These are phyloP conservation scores for Teunomyces atbi DNA, from an alignment of 805 yeast species.

Conservation along the genomic window DNA sequence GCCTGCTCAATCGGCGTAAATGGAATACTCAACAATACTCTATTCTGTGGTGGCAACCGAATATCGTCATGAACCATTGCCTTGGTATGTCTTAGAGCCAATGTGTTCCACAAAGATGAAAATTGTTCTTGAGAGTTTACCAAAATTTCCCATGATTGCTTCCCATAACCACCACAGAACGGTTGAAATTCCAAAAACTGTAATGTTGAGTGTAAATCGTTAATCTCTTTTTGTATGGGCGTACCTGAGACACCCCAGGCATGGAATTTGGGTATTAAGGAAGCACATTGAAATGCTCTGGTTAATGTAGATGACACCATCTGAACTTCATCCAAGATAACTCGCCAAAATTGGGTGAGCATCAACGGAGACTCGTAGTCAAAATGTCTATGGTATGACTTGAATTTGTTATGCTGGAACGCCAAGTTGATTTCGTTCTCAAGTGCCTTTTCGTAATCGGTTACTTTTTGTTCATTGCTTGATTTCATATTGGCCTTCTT, in stretches of 20 bases:
- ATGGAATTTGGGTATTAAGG: constrained; percentile 77
- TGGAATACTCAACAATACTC: constrained; percentile 67
- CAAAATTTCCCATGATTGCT: constrained; percentile 39
- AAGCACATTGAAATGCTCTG: constrained; percentile 76
- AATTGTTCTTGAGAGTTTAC: constrained; percentile 25
- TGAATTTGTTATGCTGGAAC: constrained; percentile 24
- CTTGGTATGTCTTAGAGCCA: constrained; percentile 80
- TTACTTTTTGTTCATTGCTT: constrained; percentile 18
- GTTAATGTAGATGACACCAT: constrained; percentile 76
- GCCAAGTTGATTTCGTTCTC: constrained; percentile 33
- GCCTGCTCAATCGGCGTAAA: constrained; percentile 84
- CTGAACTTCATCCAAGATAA: constrained; percentile 91
- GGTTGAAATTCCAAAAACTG: constrained; percentile 69
- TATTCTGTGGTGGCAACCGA: constrained; percentile 71
- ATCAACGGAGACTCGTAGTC: constrained; percentile 82
- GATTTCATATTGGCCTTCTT: constrained; percentile 24
- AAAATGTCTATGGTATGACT: constrained; percentile 18
- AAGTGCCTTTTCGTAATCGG: constrained; percentile 32
- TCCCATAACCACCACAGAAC: constrained; percentile 46
- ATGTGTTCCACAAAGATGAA: constrained; percentile 45
- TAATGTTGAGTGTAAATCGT: constrained; percentile 70
- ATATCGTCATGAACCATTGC: constrained; percentile 78
- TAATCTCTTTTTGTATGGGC: constrained; percentile 65
- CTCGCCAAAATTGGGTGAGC: constrained; percentile 82
- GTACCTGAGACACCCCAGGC: constrained; percentile 99